phyloP scores from a whole-genome alignment of 2,329 filamentous ascomycete species.

The Epichloe hybrida region DNA sequence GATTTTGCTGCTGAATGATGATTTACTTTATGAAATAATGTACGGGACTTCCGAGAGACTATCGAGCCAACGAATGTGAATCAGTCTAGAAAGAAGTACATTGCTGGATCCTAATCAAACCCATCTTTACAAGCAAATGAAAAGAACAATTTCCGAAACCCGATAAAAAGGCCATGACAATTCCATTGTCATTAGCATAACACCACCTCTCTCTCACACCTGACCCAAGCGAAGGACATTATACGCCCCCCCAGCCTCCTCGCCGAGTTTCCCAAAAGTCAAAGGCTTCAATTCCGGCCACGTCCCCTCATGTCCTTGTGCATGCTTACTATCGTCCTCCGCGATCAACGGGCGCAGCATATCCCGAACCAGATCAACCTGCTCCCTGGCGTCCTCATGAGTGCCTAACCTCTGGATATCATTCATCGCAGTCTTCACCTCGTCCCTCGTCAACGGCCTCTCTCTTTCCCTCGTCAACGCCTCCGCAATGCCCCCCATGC shows the following conservation, averaged over 20 bases:
- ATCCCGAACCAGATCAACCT: slow-evolving; percentile 13
- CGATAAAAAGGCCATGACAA: not conserved
- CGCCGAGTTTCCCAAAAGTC: slow-evolving; percentile 8
- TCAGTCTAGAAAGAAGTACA: not conserved
- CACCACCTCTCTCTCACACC: not conserved
- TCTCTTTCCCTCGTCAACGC: slow-evolving; percentile 15
- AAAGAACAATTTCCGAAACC: not conserved
- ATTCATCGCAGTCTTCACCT: slow-evolving; percentile 12
- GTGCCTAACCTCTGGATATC: slow-evolving; percentile 14
- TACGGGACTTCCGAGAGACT: too few relatives aligned
- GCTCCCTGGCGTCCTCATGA: slow-evolving; percentile 9
- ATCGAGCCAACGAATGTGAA: not conserved
- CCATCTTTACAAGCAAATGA: not conserved
- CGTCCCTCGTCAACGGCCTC: slow-evolving; percentile 14
- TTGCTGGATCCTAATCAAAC: not conserved
- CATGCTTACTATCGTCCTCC: not conserved
- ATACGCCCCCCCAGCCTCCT: not conserved
- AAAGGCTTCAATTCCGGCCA: slow-evolving; percentile 10
- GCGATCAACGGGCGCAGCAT: slow-evolving; percentile 14
- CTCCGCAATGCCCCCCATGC: slow-evolving; percentile 7
- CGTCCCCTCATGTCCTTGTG: not conserved
- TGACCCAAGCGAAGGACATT: slow-evolving; percentile 8
- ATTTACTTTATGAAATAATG: not conserved
- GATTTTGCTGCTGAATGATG: not conserved
- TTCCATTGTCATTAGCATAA: not conserved